Conservation (phyloP, 2,329 filamentous ascomycete genomes). For the Neonectria ditissima region DNA sequence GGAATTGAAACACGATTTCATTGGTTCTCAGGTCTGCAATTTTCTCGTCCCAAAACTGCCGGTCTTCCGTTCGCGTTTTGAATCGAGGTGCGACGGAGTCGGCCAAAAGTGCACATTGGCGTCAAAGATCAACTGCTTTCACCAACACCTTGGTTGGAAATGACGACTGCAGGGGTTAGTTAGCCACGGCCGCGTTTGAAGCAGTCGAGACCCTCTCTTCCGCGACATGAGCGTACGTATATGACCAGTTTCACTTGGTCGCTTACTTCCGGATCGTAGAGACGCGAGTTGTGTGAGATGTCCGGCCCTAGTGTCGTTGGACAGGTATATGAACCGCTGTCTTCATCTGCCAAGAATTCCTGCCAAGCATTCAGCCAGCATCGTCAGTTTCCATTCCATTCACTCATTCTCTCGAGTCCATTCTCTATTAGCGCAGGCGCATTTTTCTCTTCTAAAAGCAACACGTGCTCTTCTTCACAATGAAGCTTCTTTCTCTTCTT, state of each 20-base stretch:
- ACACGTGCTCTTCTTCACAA: not conserved
- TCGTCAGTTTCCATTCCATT: not conserved
- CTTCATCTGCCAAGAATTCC: not conserved
- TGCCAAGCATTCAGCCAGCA: not conserved
- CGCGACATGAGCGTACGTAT: not conserved
- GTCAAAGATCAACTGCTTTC: not conserved
- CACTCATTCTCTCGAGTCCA: not conserved
- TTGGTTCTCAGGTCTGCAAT: not conserved
- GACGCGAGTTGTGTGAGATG: not conserved
- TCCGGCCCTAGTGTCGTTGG: not conserved
- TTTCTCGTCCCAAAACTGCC: not conserved
- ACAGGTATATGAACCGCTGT: not conserved
- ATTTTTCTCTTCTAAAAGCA: not conserved
- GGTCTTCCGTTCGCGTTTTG: not conserved
- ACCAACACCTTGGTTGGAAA: not conserved
- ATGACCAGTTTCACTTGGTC: not conserved
- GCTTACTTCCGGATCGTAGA: not conserved
- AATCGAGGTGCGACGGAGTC: not conserved
- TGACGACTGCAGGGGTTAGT: not conserved
- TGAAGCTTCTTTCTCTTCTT: not conserved
- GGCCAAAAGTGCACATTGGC: not conserved
- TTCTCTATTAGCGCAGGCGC: not conserved
- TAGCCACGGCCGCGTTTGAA: not conserved
- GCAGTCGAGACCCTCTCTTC: not conserved
- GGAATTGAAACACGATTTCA: not conserved